Base-by-base conservation (phyloP, 2,329 filamentous ascomycete species). In the Aspergillus udagawae region DNA sequence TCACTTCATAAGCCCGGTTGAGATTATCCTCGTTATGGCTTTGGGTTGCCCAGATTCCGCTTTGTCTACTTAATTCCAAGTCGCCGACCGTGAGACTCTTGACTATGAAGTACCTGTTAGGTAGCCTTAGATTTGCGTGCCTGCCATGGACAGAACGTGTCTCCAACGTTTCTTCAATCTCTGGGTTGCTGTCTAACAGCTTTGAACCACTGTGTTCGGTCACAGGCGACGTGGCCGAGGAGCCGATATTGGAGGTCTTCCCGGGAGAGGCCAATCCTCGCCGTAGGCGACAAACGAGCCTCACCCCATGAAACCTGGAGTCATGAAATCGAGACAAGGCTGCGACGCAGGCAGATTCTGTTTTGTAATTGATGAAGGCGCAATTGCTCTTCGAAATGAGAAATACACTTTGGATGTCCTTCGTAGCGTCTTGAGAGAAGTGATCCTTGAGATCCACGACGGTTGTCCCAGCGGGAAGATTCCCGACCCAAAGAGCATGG, bases 301-400 rank as follows among this genome's bases (percentile, higher is more conserved):
- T 85, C 20, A 94, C 89, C 0, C 90, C 88, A 65, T 93, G 86
- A 65, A 97, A 97, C 55, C 88, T 87, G 1, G 92, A 96, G 68
- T 97, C 92, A 72, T 97, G 91, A 48, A 97, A 88, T 63, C 90
- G 86, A 49, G 86, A 83, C 78, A 96, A 90, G 0, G 93, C 93
- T 8, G 84, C 81, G 6, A 83, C 77, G 69, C 92, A 97, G 4
- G 86, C 85, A 3, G 80, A 77, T 66, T 96, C 92, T 52, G 91
- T 89, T 61, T 87, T 90, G 72, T 95, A 97, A 69, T 97, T 97
- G 63, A 96, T 91, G 77, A 97, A 97, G 0, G 92, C 93, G 69
- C 93, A 97, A 70, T 97, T 97, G 72, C 92, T 97, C 73, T 97
- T 97, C 0, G 92, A 93, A 44, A 97, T 97, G 38, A 97, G 78